Evolutionary conservation across 2,329 filamentous ascomycete genomes (phyloP).

Genomic region (Trichoderma afroharzianum): DNA sequence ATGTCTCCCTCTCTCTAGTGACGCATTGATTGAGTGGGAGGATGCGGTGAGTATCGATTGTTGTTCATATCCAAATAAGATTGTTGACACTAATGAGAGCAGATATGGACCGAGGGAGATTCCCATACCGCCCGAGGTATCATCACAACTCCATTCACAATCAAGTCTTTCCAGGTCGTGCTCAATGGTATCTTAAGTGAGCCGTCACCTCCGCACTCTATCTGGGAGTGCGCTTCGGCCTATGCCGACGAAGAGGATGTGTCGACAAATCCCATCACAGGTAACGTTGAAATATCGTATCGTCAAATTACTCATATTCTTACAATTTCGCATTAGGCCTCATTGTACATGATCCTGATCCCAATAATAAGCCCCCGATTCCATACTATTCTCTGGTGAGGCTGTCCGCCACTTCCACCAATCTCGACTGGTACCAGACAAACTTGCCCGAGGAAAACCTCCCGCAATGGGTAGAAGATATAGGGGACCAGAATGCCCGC

Average conservation of each 20-base stretch:
- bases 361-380: constrained; percentile 24
- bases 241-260: constrained; percentile 36
- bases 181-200: constrained; percentile 31
- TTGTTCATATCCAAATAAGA: background rate
- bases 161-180: constrained; percentile 49
- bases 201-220: constrained; percentile 35
- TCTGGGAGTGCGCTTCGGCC: constrained; percentile 44
- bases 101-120: constrained; percentile 43
- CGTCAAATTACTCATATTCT: background rate
- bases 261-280: constrained; percentile 32
- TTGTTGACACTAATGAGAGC: constrained; percentile 15
- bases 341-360: constrained; percentile 38
- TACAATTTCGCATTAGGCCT: constrained; percentile 36
- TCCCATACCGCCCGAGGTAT: constrained; percentile 48
- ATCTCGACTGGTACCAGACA: constrained; percentile 52
- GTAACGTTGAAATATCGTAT: constrained; percentile 7
- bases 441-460: constrained; percentile 37
- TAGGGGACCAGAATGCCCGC: constrained; percentile 42
- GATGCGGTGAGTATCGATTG: constrained; percentile 37
- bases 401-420: constrained; percentile 49
- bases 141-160: constrained; percentile 49
- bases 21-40: constrained; percentile 56
- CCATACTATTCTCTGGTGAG: constrained; percentile 53
- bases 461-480: constrained; percentile 47
- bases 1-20: constrained; percentile 48